Evolutionary conservation across 768 basidiomycete species (phyloP).

Genomic region (Rhizopogon vulgaris): DNA sequence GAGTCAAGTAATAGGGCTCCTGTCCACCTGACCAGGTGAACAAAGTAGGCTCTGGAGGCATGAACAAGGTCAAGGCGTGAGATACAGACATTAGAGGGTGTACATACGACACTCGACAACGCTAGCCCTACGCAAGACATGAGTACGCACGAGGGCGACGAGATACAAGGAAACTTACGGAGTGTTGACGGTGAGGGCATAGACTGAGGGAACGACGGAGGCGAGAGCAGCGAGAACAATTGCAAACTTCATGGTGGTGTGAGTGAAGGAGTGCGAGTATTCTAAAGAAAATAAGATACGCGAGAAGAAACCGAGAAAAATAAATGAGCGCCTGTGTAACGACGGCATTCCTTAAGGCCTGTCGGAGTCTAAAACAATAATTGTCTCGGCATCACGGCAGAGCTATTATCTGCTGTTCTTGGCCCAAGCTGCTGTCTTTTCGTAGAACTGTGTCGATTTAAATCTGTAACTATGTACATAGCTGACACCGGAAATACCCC

Average conservation of each 20-base stretch:
- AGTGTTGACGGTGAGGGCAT: slow-evolving; percentile 56
- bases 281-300: slow-evolving; percentile 1
- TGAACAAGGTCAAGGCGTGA: slow-evolving; percentile 1
- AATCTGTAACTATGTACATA: no score
- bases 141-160: slow-evolving; percentile 3
- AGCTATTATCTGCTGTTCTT: no score
- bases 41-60: slow-evolving; percentile 48
- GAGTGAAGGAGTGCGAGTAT: slow-evolving; percentile 11
- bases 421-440: no score
- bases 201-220: slow-evolving; percentile 27
- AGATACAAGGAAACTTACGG: slow-evolving; percentile 41
- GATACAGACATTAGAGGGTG: neutral
- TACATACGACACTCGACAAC: slow-evolving; percentile 48
- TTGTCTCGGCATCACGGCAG: neutral
- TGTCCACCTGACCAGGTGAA: slow-evolving; percentile 48
- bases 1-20: slow-evolving; percentile 51
- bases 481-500: no score
- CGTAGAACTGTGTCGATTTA: no score
- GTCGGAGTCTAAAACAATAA: slow-evolving; percentile 21
- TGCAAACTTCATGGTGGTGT: slow-evolving; percentile 30
- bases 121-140: slow-evolving; percentile 22
- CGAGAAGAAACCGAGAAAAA: neutral
- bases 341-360: neutral
- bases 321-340: no score
- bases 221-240: slow-evolving; percentile 24